These are phyloP conservation scores for Pseudogymnoascus sp. DNA, from an alignment of 2,329 filamentous ascomycete species.

Conservation along the genomic window DNA sequence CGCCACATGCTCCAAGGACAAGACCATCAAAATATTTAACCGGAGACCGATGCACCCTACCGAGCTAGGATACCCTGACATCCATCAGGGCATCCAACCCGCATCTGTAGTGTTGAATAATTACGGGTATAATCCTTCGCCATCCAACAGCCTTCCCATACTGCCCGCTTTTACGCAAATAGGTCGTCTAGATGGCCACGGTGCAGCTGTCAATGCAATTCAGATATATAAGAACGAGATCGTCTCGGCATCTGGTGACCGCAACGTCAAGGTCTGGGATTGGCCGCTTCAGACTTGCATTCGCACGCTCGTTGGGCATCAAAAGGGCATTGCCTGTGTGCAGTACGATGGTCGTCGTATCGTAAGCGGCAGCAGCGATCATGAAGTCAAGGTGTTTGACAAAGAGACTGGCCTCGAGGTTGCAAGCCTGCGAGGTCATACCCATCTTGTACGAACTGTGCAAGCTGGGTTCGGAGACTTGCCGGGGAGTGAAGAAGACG, in stretches of 20 bases:
- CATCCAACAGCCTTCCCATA: constrained; percentile 40
- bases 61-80: constrained; percentile 45
- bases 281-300: constrained; percentile 69
- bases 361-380: constrained; percentile 92
- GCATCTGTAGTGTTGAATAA: constrained; percentile 43
- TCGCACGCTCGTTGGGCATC: constrained; percentile 75
- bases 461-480: constrained; percentile 91
- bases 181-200: constrained; percentile 72
- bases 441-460: constrained; percentile 80
- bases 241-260: constrained; percentile 90
- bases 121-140: constrained; percentile 43
- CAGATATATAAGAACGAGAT: constrained; percentile 80
- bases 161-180: constrained; percentile 66
- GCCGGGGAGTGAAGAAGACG: constrained; percentile 67
- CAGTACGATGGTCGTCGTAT: constrained; percentile 92
- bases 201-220: constrained; percentile 90
- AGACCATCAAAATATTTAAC: constrained; percentile 94
- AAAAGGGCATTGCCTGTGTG: constrained; percentile 94
- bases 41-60: constrained; percentile 56
- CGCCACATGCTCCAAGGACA: constrained; percentile 96
- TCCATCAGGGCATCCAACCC: constrained; percentile 36
- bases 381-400: constrained; percentile 93
- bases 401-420: constrained; percentile 78
- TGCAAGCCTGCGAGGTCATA: constrained; percentile 74
- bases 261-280: constrained; percentile 91